phyloP scores from a whole-genome alignment of 306 rosid genomes.

The Cicer cuneatum region DNA sequence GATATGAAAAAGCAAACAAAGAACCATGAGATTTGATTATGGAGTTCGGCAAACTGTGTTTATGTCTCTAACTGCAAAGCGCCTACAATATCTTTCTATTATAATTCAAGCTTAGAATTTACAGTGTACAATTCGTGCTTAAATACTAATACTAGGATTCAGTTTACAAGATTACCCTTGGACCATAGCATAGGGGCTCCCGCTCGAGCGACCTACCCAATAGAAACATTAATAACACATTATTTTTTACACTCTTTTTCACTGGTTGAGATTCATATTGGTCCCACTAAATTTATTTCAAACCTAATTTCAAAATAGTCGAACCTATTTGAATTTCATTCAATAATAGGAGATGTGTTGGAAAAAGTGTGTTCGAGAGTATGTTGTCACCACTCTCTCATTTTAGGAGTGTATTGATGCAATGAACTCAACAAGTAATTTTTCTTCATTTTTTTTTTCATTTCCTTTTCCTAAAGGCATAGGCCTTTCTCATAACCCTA shows the following conservation, averaged over 20 bases:
- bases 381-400: background rate
- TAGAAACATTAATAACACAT: background rate
- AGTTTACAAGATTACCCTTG: too few relatives aligned
- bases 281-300: background rate
- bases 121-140: too few relatives aligned
- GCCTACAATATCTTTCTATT: too few relatives aligned
- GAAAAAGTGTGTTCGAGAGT: background rate
- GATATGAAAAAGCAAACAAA: too few relatives aligned
- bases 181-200: too few relatives aligned
- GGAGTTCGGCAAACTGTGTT: too few relatives aligned
- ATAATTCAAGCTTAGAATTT: too few relatives aligned
- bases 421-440: conserved; percentile 3
- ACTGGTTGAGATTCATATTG: background rate
- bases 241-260: background rate
- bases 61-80: too few relatives aligned
- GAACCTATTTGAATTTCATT: background rate
- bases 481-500: conserved; percentile 12
- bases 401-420: conserved; percentile 17
- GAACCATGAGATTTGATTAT: too few relatives aligned
- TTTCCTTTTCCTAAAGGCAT: conserved; percentile 2
- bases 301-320: background rate
- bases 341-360: too few relatives aligned
- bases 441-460: background rate
- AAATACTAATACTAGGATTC: too few relatives aligned
- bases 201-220: too few relatives aligned